Percentiles rank a stretch among this genome's conserved stretches.
Conservation (phyloP, 140 eudicot species). For the Anethum foeniculum region DNA sequence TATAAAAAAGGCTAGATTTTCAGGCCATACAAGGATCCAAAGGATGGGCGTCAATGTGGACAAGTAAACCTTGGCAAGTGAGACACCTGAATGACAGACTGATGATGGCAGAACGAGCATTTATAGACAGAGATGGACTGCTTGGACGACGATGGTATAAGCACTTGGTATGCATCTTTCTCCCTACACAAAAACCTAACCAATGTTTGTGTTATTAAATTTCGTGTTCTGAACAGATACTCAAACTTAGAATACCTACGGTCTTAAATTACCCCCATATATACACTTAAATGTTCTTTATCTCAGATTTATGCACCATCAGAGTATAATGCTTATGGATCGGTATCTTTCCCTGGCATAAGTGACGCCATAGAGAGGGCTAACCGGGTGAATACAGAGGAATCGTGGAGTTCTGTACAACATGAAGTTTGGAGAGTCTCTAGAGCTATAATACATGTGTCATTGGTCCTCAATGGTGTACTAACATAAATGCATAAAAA, state of each 20-base stretch:
- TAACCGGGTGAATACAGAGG: conserved; percentile 32
- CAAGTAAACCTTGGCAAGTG: conserved; percentile 29
- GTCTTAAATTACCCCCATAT: not conserved
- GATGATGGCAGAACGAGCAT: conserved; percentile 92
- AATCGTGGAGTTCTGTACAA: conserved; percentile 62
- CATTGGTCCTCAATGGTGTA: conserved; percentile 58
- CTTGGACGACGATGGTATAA: conserved; percentile 75
- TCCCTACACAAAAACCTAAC: not conserved
- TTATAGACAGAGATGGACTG: conserved; percentile 77
- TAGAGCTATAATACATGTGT: conserved; percentile 64
- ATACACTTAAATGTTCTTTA: not conserved
- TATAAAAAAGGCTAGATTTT: conserved; percentile 5
- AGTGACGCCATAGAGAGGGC: conserved; percentile 62
- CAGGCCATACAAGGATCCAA: conserved; percentile 45
- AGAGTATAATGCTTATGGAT: conserved; percentile 70
- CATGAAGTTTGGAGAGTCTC: conserved; percentile 86
- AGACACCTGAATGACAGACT: conserved; percentile 71
- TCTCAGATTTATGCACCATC: conserved; percentile 78
- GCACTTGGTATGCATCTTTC: conserved; percentile 55
- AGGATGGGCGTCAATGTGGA: conserved; percentile 37
- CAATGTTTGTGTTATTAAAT: not conserved
- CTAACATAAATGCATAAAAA: conserved; percentile 30
- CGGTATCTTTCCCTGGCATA: conserved; percentile 70
- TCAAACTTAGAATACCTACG: not conserved
- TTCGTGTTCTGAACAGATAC: not conserved